These are phyloP conservation scores for Boletus subparvulus DNA, from an alignment of 768 basidiomycete genomes.

Conservation along the genomic window DNA sequence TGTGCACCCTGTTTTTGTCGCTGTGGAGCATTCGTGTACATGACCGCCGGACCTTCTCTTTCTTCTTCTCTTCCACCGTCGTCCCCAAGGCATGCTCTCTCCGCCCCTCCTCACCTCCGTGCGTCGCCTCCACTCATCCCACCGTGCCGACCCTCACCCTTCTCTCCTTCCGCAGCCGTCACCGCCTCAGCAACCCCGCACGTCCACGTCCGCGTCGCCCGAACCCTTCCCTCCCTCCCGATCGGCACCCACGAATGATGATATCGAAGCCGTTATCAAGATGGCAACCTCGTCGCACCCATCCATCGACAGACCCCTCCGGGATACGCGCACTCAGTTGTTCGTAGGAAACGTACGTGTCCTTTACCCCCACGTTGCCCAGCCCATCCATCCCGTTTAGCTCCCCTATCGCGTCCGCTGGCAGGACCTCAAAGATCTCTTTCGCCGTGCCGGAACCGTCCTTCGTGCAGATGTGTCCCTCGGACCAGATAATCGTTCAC, in stretches of 20 bases:
- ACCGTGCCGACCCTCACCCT: neutral
- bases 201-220: constrained; percentile 8
- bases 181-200: neutral
- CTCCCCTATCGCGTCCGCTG: constrained; percentile 96
- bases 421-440: constrained; percentile 99
- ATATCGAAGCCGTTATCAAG: constrained; percentile 91
- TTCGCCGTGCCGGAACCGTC: constrained; percentile 91
- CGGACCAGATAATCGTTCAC: constrained; percentile 85
- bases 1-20: constrained; percentile 36
- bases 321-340: constrained; percentile 91
- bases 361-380: neutral
- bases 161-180: constrained; percentile 13
- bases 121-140: neutral
- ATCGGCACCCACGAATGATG: constrained; percentile 63
- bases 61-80: constrained; percentile 8
- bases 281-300: constrained; percentile 78
- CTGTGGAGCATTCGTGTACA: constrained; percentile 36
- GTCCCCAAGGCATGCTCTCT: constrained; percentile 16
- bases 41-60: constrained; percentile 16
- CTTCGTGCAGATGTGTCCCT: constrained; percentile 75
- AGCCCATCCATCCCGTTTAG: constrained; percentile 39
- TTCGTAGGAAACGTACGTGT: constrained; percentile 90
- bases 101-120: constrained; percentile 8
- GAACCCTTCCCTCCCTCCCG: constrained; percentile 2
- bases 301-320: constrained; percentile 50